Evolutionary conservation across 768 basidiomycete species (phyloP), one percentile per base, ranked within the genome.

Genomic region (Pisolithus sp.): DNA sequence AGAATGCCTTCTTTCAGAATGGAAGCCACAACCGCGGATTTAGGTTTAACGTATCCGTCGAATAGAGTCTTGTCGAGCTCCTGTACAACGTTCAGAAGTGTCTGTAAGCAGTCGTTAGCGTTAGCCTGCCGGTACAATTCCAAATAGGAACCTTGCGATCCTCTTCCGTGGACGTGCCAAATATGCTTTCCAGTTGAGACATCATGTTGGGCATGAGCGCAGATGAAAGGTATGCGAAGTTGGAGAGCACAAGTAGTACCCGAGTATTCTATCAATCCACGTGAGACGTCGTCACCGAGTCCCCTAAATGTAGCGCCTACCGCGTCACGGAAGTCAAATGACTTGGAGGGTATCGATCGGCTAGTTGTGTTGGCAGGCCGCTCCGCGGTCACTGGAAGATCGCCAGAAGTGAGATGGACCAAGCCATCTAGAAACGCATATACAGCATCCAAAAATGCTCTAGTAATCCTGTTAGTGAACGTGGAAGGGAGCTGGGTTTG

Each of bases 1-100:
- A 96, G 72, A 43, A 99, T 86, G 9, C 96, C 96, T 48, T 75
- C 73, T 24, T 85, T 81, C 37, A 97, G 73, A 46, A 90, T 83
- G 34, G 71, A 68, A 46, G 75, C 84, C 30, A 92, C 76, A 13
- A 71, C 69, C n/a, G 74, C 75, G n/a, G 85, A 75, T 64, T 93
- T 92, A 38, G 90, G 83, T 59, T 86, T 88, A 58, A 88, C 73
- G 63, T 91, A 96, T 47, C 88, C 85, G 51, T 91, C 84, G 62
- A 98, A 98, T 28, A 99, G 74, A 39, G 82, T 88, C 68, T 82
- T 83, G 72, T 98, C 94, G 40, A 97, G 79, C 60, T 90, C 85
- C 59, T 81, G 78, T 17, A 92, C 82, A 13, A 90, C 86, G 37
- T 82, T 82, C 68, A 83, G 73, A 51, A 98, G 69, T 3, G 84